A percentile compares a stretch with the other conserved stretches of the same genome.
These are phyloP conservation scores for Synchytrium microbalum DNA, from an alignment of 371 early-diverging fungal species.

Conservation along the genomic window DNA sequence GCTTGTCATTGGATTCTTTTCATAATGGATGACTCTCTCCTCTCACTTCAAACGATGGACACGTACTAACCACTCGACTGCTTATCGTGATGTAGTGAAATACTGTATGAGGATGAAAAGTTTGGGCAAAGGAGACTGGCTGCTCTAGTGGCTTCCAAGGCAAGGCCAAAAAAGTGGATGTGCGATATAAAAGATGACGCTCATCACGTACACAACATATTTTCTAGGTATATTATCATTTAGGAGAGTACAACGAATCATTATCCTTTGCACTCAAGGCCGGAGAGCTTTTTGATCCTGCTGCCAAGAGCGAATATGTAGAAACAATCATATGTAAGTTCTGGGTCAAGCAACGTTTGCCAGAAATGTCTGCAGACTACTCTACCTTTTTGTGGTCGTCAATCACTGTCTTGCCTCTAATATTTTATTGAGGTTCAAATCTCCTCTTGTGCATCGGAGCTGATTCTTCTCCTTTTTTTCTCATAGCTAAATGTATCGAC, in stretches of 20 bases:
- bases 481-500: constrained; percentile 68
- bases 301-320: constrained; percentile 74
- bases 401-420: neutral
- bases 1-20: neutral
- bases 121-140: constrained; percentile 83
- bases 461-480: neutral
- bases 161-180: constrained; percentile 24
- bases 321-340: constrained; percentile 82
- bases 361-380: neutral
- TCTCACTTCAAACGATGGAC: neutral
- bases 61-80: too few relatives aligned
- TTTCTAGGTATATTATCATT: constrained; percentile 76
- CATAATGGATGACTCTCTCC: neutral
- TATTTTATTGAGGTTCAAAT: neutral
- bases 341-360: neutral
- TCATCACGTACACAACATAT: neutral
- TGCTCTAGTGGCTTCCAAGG: constrained; percentile 93
- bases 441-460: constrained; percentile 1
- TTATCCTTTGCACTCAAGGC: constrained; percentile 91
- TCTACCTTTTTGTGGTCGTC: neutral
- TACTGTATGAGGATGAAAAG: constrained; percentile 80
- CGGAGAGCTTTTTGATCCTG: constrained; percentile 76
- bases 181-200: neutral
- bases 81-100: too few relatives aligned
- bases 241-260: constrained; percentile 92